Percentiles rank a stretch among this genome's conserved stretches.
Conservation (phyloP, 306 rosid species). For the Prinsepia uniflora region DNA sequence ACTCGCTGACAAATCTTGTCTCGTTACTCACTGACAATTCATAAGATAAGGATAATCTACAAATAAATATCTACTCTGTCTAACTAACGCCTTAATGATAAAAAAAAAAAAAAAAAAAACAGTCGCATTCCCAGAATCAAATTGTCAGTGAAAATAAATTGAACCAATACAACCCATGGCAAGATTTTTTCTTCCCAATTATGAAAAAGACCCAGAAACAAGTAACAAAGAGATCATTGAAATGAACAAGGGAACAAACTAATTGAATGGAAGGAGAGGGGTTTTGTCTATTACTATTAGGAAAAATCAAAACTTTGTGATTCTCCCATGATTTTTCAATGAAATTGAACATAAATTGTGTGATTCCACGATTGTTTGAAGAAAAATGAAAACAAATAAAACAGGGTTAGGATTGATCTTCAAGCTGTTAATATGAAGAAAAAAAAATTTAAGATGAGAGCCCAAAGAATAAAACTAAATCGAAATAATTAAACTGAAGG, state of each 20-base stretch:
- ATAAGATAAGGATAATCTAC: conserved; percentile 25
- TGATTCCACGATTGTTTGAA: not conserved
- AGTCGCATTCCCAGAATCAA: conserved; percentile 7
- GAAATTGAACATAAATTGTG: not conserved
- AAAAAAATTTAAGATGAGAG: not conserved
- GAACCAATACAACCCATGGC: not conserved
- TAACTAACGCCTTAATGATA: not conserved
- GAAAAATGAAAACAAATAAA: not conserved
- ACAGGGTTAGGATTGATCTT: not conserved
- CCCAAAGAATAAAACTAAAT: not conserved
- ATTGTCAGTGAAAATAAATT: not conserved
- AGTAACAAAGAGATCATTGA: not conserved
- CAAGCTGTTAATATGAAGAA: not conserved
- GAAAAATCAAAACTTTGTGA: not conserved
- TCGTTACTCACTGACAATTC: not conserved
- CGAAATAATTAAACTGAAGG: not conserved
- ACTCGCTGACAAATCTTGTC: conserved; percentile 2
- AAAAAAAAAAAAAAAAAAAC: not conserved
- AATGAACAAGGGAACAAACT: not conserved
- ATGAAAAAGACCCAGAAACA: not conserved
- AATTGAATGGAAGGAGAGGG: too few species aligned
- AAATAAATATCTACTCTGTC: not conserved
- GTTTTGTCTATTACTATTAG: not conserved
- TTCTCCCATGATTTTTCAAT: not conserved
- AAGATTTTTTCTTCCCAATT: not conserved